Conservation (phyloP, 2,329 filamentous ascomycete species). For the Neonectria magnoliae region DNA sequence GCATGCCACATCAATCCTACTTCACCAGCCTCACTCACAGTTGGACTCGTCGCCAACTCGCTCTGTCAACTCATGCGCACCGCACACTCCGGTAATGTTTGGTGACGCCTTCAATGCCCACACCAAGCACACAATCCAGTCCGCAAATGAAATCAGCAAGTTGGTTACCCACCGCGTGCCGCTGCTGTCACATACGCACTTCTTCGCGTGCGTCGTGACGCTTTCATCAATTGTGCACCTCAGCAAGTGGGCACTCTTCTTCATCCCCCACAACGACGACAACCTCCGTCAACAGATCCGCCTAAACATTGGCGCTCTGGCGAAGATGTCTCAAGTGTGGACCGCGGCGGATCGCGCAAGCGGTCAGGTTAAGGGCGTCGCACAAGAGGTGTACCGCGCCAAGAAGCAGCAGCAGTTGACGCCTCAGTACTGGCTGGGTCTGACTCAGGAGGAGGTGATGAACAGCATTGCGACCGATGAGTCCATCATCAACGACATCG, state of each 20-base stretch:
- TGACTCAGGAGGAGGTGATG: constrained; percentile 65
- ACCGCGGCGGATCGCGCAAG: constrained; percentile 75
- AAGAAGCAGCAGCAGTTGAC: constrained; percentile 66
- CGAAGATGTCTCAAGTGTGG: constrained; percentile 76
- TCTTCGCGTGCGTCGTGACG: constrained; percentile 84
- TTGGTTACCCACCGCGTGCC: constrained; percentile 79
- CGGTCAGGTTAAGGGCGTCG: constrained; percentile 79
- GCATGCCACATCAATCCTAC: constrained; percentile 72
- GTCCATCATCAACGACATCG: constrained; percentile 68
- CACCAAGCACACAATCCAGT: constrained; percentile 82
- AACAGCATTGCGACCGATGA: constrained; percentile 66
- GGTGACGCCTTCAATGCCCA: constrained; percentile 70
- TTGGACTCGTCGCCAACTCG: constrained; percentile 70
- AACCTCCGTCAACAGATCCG: constrained; percentile 79
- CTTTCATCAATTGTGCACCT: constrained; percentile 84
- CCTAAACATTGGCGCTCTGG: constrained; percentile 80
- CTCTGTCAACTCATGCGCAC: constrained; percentile 73
- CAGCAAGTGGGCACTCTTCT: constrained; percentile 77
- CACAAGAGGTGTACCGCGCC: constrained; percentile 75
- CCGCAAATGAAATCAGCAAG: constrained; percentile 80
- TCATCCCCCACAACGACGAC: constrained; percentile 69
- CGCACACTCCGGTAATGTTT: constrained; percentile 61
- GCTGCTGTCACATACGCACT: constrained; percentile 79
- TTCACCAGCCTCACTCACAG: constrained; percentile 83
- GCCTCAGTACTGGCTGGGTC: constrained; percentile 64